Evolutionary conservation across 768 basidiomycete genomes (phyloP), one percentile per base, ranked within the genome.

Genomic region (Boletus fagicola): DNA sequence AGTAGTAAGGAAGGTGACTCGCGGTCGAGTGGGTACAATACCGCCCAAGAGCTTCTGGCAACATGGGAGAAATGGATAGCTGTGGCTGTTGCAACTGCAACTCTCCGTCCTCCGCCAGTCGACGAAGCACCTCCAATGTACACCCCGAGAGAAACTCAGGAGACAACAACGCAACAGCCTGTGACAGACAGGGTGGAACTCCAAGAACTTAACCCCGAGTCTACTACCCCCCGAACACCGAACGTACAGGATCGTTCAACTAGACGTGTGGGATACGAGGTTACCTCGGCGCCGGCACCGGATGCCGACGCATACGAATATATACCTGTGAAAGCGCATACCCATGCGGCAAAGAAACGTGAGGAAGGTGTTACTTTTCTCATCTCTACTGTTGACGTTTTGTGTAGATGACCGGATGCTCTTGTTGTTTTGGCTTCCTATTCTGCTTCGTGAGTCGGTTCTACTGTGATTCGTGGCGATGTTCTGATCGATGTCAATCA

Each of bases 351-450:
- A 48, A 75, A 87, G 76, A 90, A 92, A 76, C 83, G 90, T 90
- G 65, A 66, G 78, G 47, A 40, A 28, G n/a, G 22, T 20, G 22
- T 39, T 36, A 2, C 40, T 18, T 31, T 42, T 33, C 39, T 31
- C 54, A 30, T 18, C 5, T 4, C 24, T 33, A 13, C 10, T 54
- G 24, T 28, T 67, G 26, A 54, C 51, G 51, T 30, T 56, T 13
- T 64, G 15, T 59, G 18, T 56, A 92, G 90, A 87, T 73, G 91
- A 94, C 68, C 85, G 84, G 42, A 94, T 94, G 91, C 81, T 94
- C 46, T 66, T 90, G 36, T 68, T 88, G 42, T 94, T 94, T 77
- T 94, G 91, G 91, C 77, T 94, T 63, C 91, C 91, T 18, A 90
- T 93, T 65, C 77, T 94, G 10, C 71, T 92, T 57, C 72, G 90